Conservation (phyloP, 768 basidiomycete species). For the Russula sp. region DNA sequence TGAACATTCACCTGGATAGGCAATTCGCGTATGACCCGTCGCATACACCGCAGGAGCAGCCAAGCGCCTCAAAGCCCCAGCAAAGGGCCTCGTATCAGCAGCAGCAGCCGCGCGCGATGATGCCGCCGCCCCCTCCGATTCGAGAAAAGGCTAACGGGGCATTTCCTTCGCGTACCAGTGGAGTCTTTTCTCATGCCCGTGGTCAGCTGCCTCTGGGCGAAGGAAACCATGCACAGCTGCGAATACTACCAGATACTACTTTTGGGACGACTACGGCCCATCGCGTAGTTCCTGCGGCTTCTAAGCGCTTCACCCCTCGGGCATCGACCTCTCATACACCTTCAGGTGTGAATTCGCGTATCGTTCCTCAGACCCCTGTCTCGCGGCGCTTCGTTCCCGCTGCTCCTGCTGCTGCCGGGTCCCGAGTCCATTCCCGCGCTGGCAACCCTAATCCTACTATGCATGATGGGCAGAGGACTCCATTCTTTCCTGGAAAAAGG, state of each 20-base stretch:
- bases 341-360: conserved; percentile 3
- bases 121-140: conserved; percentile 30
- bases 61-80: conserved; percentile 28
- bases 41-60: conserved; percentile 38
- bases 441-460: conserved; percentile 7
- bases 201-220: conserved; percentile 4
- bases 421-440: conserved; percentile 23
- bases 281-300: not conserved
- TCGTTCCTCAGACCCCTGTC: conserved; percentile 23
- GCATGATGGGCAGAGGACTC: conserved; percentile 40
- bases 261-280: not conserved
- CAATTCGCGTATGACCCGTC: conserved; percentile 62
- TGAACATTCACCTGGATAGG: conserved; percentile 33
- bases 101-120: conserved; percentile 25
- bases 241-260: not conserved
- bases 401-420: conserved; percentile 1
- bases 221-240: not conserved
- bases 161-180: not conserved
- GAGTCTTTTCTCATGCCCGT: not conserved
- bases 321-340: conserved; percentile 9
- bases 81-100: conserved; percentile 25
- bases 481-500: conserved; percentile 41
- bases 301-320: conserved; percentile 16
- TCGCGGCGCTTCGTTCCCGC: conserved; percentile 22
- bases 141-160: not conserved